Evolutionary conservation across 2,329 filamentous ascomycete genomes (phyloP), one percentile per base, ranked within the genome.

Genomic region (Penicillium corylophilum): DNA sequence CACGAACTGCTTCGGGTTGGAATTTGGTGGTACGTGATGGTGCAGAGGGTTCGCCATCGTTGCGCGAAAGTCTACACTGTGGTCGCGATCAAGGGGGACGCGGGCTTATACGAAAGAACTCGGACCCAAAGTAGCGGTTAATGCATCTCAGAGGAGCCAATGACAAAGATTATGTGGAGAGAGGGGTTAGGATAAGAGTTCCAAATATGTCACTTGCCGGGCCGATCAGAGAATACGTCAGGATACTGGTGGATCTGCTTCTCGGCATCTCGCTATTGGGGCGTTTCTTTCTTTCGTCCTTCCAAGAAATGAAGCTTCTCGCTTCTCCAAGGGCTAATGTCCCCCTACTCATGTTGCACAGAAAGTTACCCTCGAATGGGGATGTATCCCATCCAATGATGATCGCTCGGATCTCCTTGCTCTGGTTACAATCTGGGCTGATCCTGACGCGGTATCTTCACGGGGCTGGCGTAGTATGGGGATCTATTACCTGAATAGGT

Each of bases 1-100:
- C 41, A 75, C 71, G 44, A 75, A 73, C 39, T 69, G 71, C 61
- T 71, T 71, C 13, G 63, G 67, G n/a, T 26, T 41, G 39, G 39
- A 8, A 41, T 41, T 41, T n/a, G 63, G 63, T 31, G 55, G 57
- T 24, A 62, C 50, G 22, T 56, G 50, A 15, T 40, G 54, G 42
- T 51, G 48, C 7, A 42, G 36, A 35, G 56, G 53, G n/a, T 57
- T 54, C 51, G 59, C 57, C 56, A 63, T 63, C 15, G 26, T 43
- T 18, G 40, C 23, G 26, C 23, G 26, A 44, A 20, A 26, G 26
- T n/a, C 5, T 16, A n/a, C 9, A 4, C 26, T 16, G 12, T 9
- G 26, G 8, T 43, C 35, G 18, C 35, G 23, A 41, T 22, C 39
- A 20, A 31, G 31, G 28, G 20, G 22, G 15, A 31, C 9, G 41